Conservation (phyloP, 2,329 filamentous ascomycete genomes). For the Colletotrichum cordylinicola region DNA sequence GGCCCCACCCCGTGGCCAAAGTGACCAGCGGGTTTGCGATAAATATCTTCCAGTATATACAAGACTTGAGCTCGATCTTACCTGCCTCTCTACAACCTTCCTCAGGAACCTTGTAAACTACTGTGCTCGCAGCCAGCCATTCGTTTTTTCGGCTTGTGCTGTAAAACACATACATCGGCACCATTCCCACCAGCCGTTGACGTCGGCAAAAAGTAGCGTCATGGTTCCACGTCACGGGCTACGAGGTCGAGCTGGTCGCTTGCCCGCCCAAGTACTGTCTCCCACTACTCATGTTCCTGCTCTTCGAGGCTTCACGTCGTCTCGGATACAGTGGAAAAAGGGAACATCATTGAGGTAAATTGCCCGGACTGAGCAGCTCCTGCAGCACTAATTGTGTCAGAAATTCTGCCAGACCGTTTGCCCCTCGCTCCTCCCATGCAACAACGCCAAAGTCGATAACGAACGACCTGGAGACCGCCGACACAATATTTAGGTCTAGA, state of each 20-base stretch:
- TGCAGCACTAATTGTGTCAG: background rate
- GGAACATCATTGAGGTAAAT: background rate
- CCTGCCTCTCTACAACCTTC: no score
- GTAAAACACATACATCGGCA: background rate
- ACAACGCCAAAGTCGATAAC: background rate
- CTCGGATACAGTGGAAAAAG: background rate
- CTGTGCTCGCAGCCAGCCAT: background rate
- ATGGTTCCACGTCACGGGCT: background rate
- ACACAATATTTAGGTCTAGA: slow-evolving; percentile 16
- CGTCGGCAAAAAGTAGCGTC: background rate
- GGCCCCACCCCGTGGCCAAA: background rate
- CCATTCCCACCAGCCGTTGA: background rate
- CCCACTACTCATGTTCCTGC: background rate
- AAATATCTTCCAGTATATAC: background rate
- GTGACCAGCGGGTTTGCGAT: background rate
- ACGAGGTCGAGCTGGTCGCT: background rate
- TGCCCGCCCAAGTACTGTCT: background rate
- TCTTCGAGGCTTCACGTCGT: background rate
- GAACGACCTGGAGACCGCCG: slow-evolving; percentile 8
- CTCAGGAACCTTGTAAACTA: background rate
- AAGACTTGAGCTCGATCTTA: background rate
- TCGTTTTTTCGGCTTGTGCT: background rate
- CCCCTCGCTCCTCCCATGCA: background rate
- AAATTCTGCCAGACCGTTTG: background rate
- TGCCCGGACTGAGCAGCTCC: background rate